Conservation (phyloP, 768 basidiomycete species). For the Dioszegia crocea region DNA sequence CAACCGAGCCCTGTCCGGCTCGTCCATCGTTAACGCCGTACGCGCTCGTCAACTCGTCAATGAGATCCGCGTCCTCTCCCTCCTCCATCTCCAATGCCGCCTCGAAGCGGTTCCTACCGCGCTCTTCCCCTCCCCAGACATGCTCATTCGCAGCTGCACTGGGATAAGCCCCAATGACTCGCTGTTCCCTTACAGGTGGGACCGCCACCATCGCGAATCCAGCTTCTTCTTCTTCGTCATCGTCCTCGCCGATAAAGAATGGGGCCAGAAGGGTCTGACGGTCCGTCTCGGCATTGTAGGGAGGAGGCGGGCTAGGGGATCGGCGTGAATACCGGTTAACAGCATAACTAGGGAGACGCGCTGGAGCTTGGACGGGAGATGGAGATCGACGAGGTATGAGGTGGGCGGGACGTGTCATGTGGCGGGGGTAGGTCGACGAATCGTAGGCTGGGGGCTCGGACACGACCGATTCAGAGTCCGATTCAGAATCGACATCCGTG, state of each 20-base stretch:
- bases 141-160: background rate
- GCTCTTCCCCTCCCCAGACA: background rate
- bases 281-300: conserved; percentile 38
- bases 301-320: conserved; percentile 38
- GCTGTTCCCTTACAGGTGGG: background rate
- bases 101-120: conserved; percentile 9
- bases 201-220: background rate
- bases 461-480: background rate
- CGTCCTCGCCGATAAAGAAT: conserved; percentile 24
- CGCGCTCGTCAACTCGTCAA: conserved; percentile 6
- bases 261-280: conserved; percentile 29
- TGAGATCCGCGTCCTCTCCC: conserved; percentile 9
- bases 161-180: conserved; percentile 26
- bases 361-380: background rate
- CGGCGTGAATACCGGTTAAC: conserved; percentile 11
- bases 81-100: conserved; percentile 24
- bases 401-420: background rate
- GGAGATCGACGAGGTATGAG: background rate
- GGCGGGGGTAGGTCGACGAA: background rate
- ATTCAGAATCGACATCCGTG: background rate
- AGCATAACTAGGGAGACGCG: conserved; percentile 6
- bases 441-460: conserved; percentile 6
- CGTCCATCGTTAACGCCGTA: background rate
- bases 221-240: conserved; percentile 10
- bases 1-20: background rate